A percentile compares a stretch with the other conserved stretches of the same genome.
Evolutionary conservation across 768 basidiomycete species (phyloP).

Genomic region (Leucocoprinus sp.): DNA sequence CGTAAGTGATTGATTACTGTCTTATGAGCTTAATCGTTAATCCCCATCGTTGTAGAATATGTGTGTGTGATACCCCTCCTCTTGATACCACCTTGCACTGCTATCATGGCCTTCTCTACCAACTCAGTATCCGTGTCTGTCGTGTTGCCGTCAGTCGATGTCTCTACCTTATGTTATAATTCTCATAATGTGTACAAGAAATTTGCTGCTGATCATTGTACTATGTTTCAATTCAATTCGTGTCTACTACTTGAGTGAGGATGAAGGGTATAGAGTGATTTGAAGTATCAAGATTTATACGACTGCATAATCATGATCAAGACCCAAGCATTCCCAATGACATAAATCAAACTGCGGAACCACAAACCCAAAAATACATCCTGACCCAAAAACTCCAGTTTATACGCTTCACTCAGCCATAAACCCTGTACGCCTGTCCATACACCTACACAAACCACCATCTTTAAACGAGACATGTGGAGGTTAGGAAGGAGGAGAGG

Average conservation of each 20-base stretch:
- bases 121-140: too few species aligned
- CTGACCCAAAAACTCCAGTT: constrained; percentile 79
- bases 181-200: too few species aligned
- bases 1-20: neutral
- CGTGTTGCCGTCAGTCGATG: too few species aligned
- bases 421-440: constrained; percentile 80
- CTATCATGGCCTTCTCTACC: too few species aligned
- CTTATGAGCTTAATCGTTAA: neutral
- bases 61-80: too few species aligned
- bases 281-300: constrained; percentile 22
- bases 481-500: constrained; percentile 74
- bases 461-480: constrained; percentile 36
- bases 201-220: too few species aligned
- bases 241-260: neutral
- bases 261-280: neutral
- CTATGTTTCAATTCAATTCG: neutral
- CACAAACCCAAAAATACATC: constrained; percentile 72
- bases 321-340: constrained; percentile 75
- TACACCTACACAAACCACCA: constrained; percentile 33
- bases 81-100: too few species aligned
- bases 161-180: too few species aligned
- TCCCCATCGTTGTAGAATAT: too few species aligned
- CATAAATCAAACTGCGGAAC: constrained; percentile 67
- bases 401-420: constrained; percentile 90
- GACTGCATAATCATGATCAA: constrained; percentile 52